Conservation (phyloP, 2,329 filamentous ascomycete genomes). For the Fusarium palustre region DNA sequence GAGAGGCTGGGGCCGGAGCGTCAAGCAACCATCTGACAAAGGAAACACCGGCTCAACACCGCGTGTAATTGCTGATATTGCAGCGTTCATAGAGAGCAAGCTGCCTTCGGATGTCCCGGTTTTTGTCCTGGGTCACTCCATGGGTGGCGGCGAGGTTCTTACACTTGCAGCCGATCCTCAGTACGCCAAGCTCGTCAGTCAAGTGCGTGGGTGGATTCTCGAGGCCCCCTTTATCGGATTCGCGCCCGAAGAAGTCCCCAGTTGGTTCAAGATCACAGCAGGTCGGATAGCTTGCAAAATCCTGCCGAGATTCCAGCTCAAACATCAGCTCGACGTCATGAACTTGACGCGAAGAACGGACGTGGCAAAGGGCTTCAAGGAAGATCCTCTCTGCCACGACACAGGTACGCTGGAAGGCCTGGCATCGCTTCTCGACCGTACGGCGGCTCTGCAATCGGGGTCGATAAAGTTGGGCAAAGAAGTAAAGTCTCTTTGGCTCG, state of each 20-base stretch:
- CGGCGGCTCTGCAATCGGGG: slow-evolving; percentile 68
- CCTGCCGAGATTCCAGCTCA: slow-evolving; percentile 74
- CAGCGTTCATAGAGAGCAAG: slow-evolving; percentile 75
- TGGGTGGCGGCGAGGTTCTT: slow-evolving; percentile 85
- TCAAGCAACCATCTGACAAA: slow-evolving; percentile 68
- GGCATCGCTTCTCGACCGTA: slow-evolving; percentile 80
- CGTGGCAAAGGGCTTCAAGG: slow-evolving; percentile 68
- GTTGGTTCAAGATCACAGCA: slow-evolving; percentile 68
- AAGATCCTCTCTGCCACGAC: slow-evolving; percentile 81
- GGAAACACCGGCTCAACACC: slow-evolving; percentile 81
- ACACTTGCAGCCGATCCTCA: slow-evolving; percentile 65
- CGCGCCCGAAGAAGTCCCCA: slow-evolving; percentile 72
- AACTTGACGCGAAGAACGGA: slow-evolving; percentile 75
- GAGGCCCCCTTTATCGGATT: slow-evolving; percentile 85
- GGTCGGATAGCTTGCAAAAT: slow-evolving; percentile 76
- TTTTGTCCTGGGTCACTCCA: slow-evolving; percentile 90
- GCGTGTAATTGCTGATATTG: slow-evolving; percentile 81
- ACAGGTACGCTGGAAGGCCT: slow-evolving; percentile 88
- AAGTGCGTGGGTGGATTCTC: slow-evolving; percentile 78
- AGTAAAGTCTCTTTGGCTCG: slow-evolving; percentile 76
- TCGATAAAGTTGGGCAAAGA: slow-evolving; percentile 62
- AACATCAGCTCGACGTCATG: slow-evolving; percentile 72
- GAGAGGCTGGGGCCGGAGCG: slow-evolving; percentile 86
- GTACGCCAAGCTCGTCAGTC: slow-evolving; percentile 66
- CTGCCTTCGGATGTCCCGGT: slow-evolving; percentile 69